phyloP scores from a whole-genome alignment of 2,329 filamentous ascomycete species.

The Tolypocladium ophioglossoides region DNA sequence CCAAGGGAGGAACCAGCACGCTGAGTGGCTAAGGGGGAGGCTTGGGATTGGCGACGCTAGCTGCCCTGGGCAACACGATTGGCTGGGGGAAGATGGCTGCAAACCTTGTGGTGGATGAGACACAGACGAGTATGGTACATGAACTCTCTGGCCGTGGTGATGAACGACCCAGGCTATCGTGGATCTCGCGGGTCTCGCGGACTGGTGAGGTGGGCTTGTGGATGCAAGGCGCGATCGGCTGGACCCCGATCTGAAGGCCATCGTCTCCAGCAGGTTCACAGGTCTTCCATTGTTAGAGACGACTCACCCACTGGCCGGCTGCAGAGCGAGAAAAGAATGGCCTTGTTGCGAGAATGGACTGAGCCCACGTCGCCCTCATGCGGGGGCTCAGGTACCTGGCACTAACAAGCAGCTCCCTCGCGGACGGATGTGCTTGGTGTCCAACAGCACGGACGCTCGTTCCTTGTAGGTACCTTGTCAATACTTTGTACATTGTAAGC shows the following conservation, averaged over 20 bases:
- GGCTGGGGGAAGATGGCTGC: neutral
- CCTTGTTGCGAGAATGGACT: too few species aligned
- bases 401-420: neutral
- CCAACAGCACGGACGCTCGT: too few species aligned
- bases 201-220: neutral
- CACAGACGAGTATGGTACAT: too few species aligned
- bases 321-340: too few species aligned
- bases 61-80: neutral
- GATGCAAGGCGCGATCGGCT: neutral
- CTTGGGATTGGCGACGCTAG: neutral
- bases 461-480: too few species aligned
- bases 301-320: neutral
- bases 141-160: neutral
- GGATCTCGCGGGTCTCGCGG: neutral
- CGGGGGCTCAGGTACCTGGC: neutral
- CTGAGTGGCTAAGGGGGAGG: constrained; percentile 9
- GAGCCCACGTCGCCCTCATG: neutral
- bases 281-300: neutral
- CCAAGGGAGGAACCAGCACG: constrained; percentile 8
- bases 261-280: neutral
- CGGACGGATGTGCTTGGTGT: too few species aligned
- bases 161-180: neutral
- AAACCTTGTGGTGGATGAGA: neutral
- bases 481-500: too few species aligned
- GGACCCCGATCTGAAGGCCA: neutral